Evolutionary conservation across 176 grass and related monocot genomes (phyloP).

Genomic region (Bromus sterilis): DNA sequence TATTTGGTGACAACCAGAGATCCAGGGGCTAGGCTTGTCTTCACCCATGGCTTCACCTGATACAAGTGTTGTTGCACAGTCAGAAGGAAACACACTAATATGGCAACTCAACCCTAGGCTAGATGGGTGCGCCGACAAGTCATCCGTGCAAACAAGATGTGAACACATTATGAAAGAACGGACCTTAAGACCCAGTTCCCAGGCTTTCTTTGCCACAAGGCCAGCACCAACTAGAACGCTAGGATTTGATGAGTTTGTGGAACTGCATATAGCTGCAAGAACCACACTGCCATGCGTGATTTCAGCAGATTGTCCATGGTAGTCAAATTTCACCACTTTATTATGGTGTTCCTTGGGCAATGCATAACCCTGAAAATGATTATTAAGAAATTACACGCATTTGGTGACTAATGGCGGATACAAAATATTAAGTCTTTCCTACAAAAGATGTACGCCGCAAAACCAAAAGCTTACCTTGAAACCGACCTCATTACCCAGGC

Average conservation of each 20-base stretch:
- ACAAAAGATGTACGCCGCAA: neutral
- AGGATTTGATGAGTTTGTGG: slow-evolving; percentile 87
- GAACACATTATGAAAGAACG: neutral
- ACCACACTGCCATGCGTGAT: slow-evolving; percentile 77
- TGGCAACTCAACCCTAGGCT: too few relatives aligned
- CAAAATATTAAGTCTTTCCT: neutral
- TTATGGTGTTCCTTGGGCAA: slow-evolving; percentile 69
- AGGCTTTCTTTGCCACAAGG: slow-evolving; percentile 84
- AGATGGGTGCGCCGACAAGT: neutral
- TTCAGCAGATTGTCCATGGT: slow-evolving; percentile 63
- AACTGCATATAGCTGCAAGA: slow-evolving; percentile 86
- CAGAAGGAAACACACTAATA: too few relatives aligned
- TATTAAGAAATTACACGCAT: neutral
- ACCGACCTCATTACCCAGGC: slow-evolving; percentile 71
- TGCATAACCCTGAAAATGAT: slow-evolving; percentile 57
- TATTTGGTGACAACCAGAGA: slow-evolving; percentile 91
- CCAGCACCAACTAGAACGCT: slow-evolving; percentile 91
- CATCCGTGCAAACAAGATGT: neutral
- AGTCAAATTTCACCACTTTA: slow-evolving; percentile 77
- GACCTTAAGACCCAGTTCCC: slow-evolving; percentile 66
- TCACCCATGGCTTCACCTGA: slow-evolving; percentile 90
- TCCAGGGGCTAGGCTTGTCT: slow-evolving; percentile 86
- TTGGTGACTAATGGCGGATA: neutral
- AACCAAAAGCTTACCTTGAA: slow-evolving; percentile 56
- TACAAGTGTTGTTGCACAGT: neutral